phyloP scores from a whole-genome alignment of 2,329 filamentous ascomycete genomes.

The Cordyceps javanica region DNA sequence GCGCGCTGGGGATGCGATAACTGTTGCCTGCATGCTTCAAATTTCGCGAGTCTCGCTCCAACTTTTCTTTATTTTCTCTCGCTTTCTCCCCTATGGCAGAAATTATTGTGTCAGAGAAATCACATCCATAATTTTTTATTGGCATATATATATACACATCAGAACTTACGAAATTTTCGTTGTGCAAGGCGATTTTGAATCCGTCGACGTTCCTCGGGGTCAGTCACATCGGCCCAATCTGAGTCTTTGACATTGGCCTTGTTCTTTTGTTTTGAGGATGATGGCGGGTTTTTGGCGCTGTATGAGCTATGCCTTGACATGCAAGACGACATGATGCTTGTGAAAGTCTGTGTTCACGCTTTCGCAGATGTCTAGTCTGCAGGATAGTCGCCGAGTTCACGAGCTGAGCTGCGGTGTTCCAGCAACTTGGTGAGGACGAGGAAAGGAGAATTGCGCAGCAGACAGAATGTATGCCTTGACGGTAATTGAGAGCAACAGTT shows the following conservation, averaged over 20 bases:
- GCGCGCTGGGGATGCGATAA: conserved; percentile 55
- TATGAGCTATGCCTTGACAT: conserved; percentile 4
- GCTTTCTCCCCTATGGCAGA: conserved; percentile 57
- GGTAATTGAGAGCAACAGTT: too few relatives aligned
- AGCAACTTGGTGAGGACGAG: not conserved
- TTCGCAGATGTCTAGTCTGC: not conserved
- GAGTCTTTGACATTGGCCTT: conserved; percentile 41
- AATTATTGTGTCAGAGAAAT: conserved; percentile 11
- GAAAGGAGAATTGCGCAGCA: too few relatives aligned
- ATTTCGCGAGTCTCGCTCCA: conserved; percentile 58
- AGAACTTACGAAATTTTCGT: conserved; percentile 62
- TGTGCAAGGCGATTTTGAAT: conserved; percentile 74
- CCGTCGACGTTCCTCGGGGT: conserved; percentile 64
- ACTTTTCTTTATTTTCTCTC: conserved; percentile 60
- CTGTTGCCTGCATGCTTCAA: conserved; percentile 56
- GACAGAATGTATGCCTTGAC: too few relatives aligned
- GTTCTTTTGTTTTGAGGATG: conserved; percentile 31
- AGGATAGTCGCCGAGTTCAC: not conserved
- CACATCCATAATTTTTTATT: conserved; percentile 6
- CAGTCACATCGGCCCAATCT: conserved; percentile 64
- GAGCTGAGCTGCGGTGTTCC: not conserved
- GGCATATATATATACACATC: not conserved
- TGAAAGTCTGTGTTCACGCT: not conserved
- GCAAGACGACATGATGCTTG: not conserved
- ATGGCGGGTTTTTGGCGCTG: conserved; percentile 23